Evolutionary conservation across 768 basidiomycete species (phyloP).

Genomic region (Psilocybe cubensis): DNA sequence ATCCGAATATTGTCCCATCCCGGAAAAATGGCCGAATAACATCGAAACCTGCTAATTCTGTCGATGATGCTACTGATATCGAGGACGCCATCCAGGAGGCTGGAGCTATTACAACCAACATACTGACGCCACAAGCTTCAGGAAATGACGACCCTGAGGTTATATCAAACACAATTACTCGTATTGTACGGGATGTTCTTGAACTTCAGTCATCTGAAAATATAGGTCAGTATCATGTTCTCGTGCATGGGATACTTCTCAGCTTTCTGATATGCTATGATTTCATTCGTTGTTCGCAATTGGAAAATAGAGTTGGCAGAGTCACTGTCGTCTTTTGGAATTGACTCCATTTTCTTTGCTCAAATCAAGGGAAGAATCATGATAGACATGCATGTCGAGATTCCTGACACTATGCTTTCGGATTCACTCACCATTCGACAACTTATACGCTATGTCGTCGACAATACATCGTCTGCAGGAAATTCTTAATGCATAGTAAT

Average conservation of each 20-base stretch:
- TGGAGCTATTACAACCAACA: too few relatives aligned
- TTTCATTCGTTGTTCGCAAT: background rate
- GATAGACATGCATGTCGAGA: constrained; percentile 17
- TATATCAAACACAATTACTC: constrained; percentile 3
- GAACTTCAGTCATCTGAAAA: constrained; percentile 15
- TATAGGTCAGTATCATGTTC: constrained; percentile 15
- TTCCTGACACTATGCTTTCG: constrained; percentile 22
- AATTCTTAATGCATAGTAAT: too few relatives aligned
- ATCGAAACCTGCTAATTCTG: background rate
- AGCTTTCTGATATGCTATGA: too few relatives aligned
- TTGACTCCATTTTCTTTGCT: constrained; percentile 25
- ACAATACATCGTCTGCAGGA: background rate
- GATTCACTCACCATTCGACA: constrained; percentile 20
- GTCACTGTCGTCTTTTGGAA: constrained; percentile 16
- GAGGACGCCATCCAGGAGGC: too few relatives aligned
- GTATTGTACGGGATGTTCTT: constrained; percentile 14
- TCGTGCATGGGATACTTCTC: too few relatives aligned
- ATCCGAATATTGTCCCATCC: constrained; percentile 23
- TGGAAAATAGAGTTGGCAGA: constrained; percentile 13
- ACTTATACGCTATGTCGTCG: constrained; percentile 15
- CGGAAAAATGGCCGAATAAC: background rate
- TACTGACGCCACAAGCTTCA: too few relatives aligned
- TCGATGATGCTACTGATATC: too few relatives aligned
- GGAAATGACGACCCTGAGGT: too few relatives aligned
- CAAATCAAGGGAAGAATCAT: constrained; percentile 22